These are phyloP conservation scores for Saposhnikovia divaricata DNA, from an alignment of 129 eudicot genomes.

Conservation along the genomic window DNA sequence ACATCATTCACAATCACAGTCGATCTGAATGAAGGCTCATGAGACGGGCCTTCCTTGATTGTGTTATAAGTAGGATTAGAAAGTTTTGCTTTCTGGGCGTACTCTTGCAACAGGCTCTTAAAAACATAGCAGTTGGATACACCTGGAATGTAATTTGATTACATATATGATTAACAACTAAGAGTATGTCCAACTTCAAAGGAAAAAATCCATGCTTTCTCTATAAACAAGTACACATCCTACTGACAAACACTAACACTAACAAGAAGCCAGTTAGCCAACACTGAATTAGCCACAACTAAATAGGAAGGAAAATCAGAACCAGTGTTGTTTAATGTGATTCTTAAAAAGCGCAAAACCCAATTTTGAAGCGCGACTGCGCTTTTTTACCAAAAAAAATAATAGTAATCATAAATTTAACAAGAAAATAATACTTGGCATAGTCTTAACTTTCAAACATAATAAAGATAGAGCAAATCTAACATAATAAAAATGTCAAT, in stretches of 20 bases:
- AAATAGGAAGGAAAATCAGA: background rate
- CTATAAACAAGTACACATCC: background rate
- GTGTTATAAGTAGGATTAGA: slow-evolving; percentile 78
- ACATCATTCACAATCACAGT: slow-evolving; percentile 54
- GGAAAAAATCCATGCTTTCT: background rate
- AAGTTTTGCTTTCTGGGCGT: slow-evolving; percentile 71
- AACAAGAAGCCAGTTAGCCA: background rate
- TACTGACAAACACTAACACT: background rate
- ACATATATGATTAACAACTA: background rate
- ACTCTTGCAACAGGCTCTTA: slow-evolving; percentile 96
- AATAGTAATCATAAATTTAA: too few species aligned
- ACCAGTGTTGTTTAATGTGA: background rate
- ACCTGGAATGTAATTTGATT: slow-evolving; percentile 30
- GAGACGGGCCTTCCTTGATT: slow-evolving; percentile 94
- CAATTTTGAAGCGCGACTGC: too few species aligned
- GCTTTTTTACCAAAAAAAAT: too few species aligned
- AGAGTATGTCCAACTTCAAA: background rate
- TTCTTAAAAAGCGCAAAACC: too few species aligned
- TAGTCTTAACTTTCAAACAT: too few species aligned
- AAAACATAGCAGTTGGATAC: slow-evolving; percentile 85
- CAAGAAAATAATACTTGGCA: too few species aligned
- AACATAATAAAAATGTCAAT: background rate
- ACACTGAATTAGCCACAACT: background rate
- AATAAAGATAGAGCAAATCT: too few species aligned
- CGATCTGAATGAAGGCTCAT: slow-evolving; percentile 85